Conservation (phyloP, 106 monocot genomes). For the Acorus calamus region DNA sequence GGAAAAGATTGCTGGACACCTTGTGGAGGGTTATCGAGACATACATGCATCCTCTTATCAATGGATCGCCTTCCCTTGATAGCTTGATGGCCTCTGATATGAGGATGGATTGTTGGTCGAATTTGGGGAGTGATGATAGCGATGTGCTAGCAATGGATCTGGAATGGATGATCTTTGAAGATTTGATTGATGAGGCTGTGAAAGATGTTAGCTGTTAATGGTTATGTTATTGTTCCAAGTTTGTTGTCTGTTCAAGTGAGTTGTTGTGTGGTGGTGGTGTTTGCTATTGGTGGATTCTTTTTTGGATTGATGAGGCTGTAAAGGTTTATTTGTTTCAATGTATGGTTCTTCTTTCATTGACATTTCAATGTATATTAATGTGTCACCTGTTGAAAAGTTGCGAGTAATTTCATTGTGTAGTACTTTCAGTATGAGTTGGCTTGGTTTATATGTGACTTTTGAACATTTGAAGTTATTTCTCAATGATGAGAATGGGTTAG, state of each 20-base stretch:
- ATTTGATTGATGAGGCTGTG: slow-evolving; percentile 49
- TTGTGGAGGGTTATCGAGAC: slow-evolving; percentile 33
- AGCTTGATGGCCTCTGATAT: slow-evolving; percentile 30
- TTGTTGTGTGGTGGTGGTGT: too few relatives aligned
- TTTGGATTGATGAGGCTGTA: too few relatives aligned
- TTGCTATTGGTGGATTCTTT: not conserved
- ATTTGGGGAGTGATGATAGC: slow-evolving; percentile 16
- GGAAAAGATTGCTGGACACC: slow-evolving; percentile 30
- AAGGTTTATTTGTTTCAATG: too few relatives aligned
- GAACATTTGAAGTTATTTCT: too few relatives aligned
- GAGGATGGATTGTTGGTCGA: slow-evolving; percentile 25
- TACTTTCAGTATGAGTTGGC: too few relatives aligned
- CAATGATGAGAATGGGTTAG: too few relatives aligned
- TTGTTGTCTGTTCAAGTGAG: too few relatives aligned
- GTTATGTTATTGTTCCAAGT: not conserved
- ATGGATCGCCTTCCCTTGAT: slow-evolving; percentile 23
- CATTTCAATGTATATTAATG: too few relatives aligned
- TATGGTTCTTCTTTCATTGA: too few relatives aligned
- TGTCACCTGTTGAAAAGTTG: too few relatives aligned
- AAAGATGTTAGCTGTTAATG: slow-evolving; percentile 13
- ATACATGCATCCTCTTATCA: not conserved
- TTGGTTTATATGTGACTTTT: too few relatives aligned
- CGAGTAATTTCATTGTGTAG: too few relatives aligned
- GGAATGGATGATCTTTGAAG: slow-evolving; percentile 34
- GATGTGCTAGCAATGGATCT: slow-evolving; percentile 29